A percentile compares a stretch with the other conserved stretches of the same genome.
Evolutionary conservation across 176 grass and related monocot species (phyloP).

Genomic region (Eleusine coracana): DNA sequence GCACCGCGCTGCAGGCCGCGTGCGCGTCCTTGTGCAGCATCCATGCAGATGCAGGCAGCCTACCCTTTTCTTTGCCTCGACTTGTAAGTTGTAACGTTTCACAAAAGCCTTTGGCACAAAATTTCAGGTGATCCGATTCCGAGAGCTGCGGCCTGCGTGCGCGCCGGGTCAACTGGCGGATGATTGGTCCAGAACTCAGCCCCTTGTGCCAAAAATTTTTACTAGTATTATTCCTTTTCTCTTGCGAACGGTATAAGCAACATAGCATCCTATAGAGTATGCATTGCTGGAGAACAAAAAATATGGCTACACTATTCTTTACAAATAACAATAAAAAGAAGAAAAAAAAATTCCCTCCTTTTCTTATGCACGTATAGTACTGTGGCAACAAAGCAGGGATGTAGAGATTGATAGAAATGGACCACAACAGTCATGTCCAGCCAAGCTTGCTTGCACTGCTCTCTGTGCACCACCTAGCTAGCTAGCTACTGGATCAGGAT

Average conservation of each 20-base stretch:
- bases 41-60: not conserved
- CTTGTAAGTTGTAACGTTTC: not conserved
- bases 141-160: not conserved
- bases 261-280: too few species aligned
- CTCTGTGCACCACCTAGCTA: not conserved
- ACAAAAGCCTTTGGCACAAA: not conserved
- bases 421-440: constrained; percentile 30
- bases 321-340: too few species aligned
- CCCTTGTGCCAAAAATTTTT: too few species aligned
- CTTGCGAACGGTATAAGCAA: too few species aligned
- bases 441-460: not conserved
- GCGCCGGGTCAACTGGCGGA: not conserved
- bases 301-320: too few species aligned
- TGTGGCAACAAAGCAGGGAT: not conserved
- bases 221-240: too few species aligned
- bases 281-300: too few species aligned
- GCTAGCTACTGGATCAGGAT: not conserved
- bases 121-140: not conserved
- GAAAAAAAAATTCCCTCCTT: too few species aligned
- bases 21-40: not conserved
- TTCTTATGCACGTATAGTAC: not conserved
- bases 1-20: not conserved
- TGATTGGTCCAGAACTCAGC: not conserved
- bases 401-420: not conserved
- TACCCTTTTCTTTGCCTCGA: not conserved